These are phyloP conservation scores for Pyrenophora graminea DNA, from an alignment of 2,329 filamentous ascomycete genomes.

Conservation along the genomic window DNA sequence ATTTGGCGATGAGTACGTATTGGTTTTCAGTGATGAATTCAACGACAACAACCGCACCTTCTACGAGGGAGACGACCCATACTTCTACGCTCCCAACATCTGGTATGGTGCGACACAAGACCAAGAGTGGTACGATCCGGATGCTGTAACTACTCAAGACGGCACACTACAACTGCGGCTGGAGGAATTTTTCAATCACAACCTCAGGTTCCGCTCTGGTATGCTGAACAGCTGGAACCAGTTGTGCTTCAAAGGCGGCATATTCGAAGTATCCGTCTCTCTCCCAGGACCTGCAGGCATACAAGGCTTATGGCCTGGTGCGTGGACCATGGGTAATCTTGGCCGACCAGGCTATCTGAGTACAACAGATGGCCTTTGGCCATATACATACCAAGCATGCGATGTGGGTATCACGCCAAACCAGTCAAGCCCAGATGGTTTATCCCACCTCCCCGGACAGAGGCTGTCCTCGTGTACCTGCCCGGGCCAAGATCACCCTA, in stretches of 20 bases:
- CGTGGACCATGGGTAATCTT: slow-evolving; percentile 60
- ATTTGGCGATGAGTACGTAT: slow-evolving; percentile 51
- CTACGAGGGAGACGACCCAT: slow-evolving; percentile 62
- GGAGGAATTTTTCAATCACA: slow-evolving; percentile 53
- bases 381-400: slow-evolving; percentile 59
- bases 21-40: slow-evolving; percentile 64
- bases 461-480: slow-evolving; percentile 53
- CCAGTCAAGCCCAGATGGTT: slow-evolving; percentile 51
- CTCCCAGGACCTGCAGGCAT: slow-evolving; percentile 56
- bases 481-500: slow-evolving; percentile 53
- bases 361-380: slow-evolving; percentile 60
- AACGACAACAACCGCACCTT: slow-evolving; percentile 59
- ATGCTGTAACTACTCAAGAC: slow-evolving; percentile 56
- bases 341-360: slow-evolving; percentile 57
- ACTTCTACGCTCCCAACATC: slow-evolving; percentile 57
- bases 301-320: slow-evolving; percentile 58
- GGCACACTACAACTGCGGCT: slow-evolving; percentile 54
- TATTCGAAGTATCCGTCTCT: slow-evolving; percentile 58
- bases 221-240: slow-evolving; percentile 61
- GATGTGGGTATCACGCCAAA: slow-evolving; percentile 57
- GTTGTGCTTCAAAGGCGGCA: slow-evolving; percentile 60
- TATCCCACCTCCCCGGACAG: slow-evolving; percentile 52
- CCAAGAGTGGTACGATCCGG: slow-evolving; percentile 58
- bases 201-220: slow-evolving; percentile 54
- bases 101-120: slow-evolving; percentile 61